These are phyloP conservation scores for Aspergillus nanangensis DNA, from an alignment of 495 filamentous ascomycete species.

Conservation along the genomic window DNA sequence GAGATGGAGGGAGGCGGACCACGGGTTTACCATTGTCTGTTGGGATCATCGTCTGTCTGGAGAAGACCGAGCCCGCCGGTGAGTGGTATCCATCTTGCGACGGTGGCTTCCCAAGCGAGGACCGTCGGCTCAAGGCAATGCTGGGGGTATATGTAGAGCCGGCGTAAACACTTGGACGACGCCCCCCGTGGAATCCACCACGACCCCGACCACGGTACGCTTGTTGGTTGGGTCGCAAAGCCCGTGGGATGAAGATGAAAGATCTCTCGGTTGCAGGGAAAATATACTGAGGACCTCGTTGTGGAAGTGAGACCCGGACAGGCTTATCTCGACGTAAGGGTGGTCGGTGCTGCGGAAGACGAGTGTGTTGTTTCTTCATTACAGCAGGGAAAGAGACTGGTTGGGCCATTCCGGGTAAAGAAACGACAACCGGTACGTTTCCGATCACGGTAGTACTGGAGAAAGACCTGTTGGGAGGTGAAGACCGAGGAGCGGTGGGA, in stretches of 20 bases:
- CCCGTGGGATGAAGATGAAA: constrained; percentile 97
- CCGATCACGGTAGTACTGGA: constrained; percentile 65
- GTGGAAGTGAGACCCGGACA: constrained; percentile 87
- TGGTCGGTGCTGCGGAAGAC: constrained; percentile 89
- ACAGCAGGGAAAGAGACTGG: constrained; percentile 68
- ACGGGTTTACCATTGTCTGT: constrained; percentile 67
- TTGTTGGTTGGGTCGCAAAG: constrained; percentile 88
- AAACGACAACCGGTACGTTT: constrained; percentile 78
- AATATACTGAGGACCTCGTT: constrained; percentile 74
- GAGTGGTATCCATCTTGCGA: constrained; percentile 73
- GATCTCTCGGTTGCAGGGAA: constrained; percentile 85
- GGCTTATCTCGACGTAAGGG: constrained; percentile 95
- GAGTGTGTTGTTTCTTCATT: constrained; percentile 80
- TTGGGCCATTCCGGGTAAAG: constrained; percentile 66
- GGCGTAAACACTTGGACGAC: constrained; percentile 75
- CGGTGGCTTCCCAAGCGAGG: constrained; percentile 74
- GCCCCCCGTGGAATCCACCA: constrained; percentile 64
- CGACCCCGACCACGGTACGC: constrained; percentile 64
- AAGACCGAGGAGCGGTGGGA: constrained; percentile 42
- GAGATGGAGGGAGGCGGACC: constrained; percentile 76
- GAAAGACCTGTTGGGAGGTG: constrained; percentile 61
- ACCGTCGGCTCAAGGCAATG: constrained; percentile 76
- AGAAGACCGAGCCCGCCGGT: constrained; percentile 71
- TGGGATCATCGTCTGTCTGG: constrained; percentile 53
- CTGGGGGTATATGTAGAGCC: constrained; percentile 87